Base-by-base conservation (phyloP, 805 yeast species). In the Candida quercuum region DNA sequence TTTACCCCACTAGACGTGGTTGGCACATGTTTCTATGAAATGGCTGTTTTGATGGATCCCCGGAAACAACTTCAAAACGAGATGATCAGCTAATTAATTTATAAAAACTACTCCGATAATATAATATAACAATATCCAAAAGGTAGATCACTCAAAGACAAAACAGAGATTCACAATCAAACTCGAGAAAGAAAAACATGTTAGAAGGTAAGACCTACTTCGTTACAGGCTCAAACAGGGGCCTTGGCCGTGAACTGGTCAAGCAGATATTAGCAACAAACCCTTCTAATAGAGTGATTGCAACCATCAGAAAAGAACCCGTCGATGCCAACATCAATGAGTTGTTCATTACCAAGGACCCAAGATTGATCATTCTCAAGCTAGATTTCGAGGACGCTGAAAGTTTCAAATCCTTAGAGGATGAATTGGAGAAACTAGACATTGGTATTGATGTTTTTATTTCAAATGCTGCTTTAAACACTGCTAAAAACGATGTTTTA, bases 401-500 rank as follows among this genome's bases (percentile, higher is more conserved):
- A 12, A 33, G 46, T 2, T 39, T 42, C 30, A 29, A 36, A 8
- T 36, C 46, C 2, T 27, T 53, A 5, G 35, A 46, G 1, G 33
- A 37, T 8, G 58, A 53, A 28, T 33, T 53, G 25, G 40, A 42
- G 25, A 39, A 33, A 21, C 27, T 53, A n/a, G 39, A 47, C 12
- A 31, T 44, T 31, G 49, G 45, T 1, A 57, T 64, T 37, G 69
- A 64, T 45, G 57, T 61, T 4, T 59, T 57, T 30, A 56, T 65
- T 31, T 52, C 60, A 18, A 64, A 63, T 43, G 65, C 66, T 8
- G 68, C 62, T 9, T 29, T 49, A 18, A 49, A 48, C 41, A 47
- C 40, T 9, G 49, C 56, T 1, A 43, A 32, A 32, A 19, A 27
- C 10, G 40, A 40, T 5, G 54, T 55, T 0, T 26, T 50, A 15